These are phyloP conservation scores for Phaeophleospora eucalypticola DNA, from an alignment of 2,329 filamentous ascomycete species.

Conservation along the genomic window DNA sequence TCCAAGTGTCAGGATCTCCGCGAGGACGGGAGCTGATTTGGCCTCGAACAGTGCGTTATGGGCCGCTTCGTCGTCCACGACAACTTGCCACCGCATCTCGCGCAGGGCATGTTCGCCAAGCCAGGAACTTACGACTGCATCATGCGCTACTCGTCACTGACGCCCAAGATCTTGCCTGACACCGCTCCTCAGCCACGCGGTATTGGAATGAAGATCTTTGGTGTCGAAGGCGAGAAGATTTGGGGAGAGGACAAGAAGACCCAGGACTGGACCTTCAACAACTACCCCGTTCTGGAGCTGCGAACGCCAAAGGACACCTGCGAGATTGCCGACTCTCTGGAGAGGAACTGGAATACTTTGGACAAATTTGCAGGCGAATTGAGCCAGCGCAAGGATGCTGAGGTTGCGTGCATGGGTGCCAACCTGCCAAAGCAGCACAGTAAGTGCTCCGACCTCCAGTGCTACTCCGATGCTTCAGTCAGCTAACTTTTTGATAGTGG, in stretches of 20 bases:
- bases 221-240: conserved; percentile 35
- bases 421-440: conserved; percentile 31
- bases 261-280: conserved; percentile 35
- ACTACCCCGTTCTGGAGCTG: conserved; percentile 32
- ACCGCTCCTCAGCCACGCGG: conserved; percentile 35
- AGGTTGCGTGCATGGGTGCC: conserved; percentile 28
- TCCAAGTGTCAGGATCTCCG: background rate
- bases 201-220: conserved; percentile 36
- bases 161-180: conserved; percentile 36
- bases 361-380: conserved; percentile 31
- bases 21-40: too few relatives aligned
- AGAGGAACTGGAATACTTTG: conserved; percentile 34
- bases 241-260: conserved; percentile 35
- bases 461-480: background rate
- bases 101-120: conserved; percentile 36
- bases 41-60: conserved; percentile 25
- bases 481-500: conserved; percentile 21
- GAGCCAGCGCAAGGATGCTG: conserved; percentile 27
- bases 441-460: conserved; percentile 12
- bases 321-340: conserved; percentile 33
- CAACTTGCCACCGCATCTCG: conserved; percentile 33
- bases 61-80: conserved; percentile 32
- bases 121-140: conserved; percentile 35
- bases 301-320: conserved; percentile 30
- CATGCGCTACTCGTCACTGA: conserved; percentile 37